Evolutionary conservation across 305 asterid species (phyloP).

Genomic region (Fraxinus sp.): DNA sequence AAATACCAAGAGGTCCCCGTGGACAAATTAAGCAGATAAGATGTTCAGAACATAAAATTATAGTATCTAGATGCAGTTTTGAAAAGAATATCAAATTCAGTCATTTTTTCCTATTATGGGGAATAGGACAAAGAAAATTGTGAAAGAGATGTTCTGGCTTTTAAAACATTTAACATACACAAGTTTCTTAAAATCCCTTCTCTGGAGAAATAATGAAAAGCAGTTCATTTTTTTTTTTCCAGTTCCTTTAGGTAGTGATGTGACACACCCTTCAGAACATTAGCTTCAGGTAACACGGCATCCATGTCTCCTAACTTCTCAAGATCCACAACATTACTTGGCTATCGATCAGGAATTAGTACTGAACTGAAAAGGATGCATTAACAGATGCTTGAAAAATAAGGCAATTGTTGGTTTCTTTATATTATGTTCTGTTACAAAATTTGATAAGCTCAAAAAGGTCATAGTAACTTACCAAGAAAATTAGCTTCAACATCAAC

Average conservation of each 20-base stretch:
- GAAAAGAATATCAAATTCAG: background rate
- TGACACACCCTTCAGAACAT: conserved; percentile 10
- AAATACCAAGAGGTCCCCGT: background rate
- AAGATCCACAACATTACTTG: background rate
- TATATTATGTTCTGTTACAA: background rate
- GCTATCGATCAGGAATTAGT: background rate
- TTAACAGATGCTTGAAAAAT: conserved; percentile 1
- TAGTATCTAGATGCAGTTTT: background rate
- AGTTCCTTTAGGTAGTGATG: conserved; percentile 6
- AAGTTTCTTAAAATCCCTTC: background rate
- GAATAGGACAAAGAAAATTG: background rate
- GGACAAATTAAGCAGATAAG: conserved; percentile 4
- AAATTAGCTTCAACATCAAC: conserved; percentile 97
- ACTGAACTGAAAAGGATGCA: conserved; percentile 12
- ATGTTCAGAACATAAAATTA: background rate
- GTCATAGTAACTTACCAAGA: conserved; percentile 60
- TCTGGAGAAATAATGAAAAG: background rate
- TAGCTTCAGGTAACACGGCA: conserved; percentile 15
- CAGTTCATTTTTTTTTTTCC: background rate
- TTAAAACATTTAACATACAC: background rate
- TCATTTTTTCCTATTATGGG: background rate
- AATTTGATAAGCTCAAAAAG: conserved; percentile 6
- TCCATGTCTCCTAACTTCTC: conserved; percentile 12
- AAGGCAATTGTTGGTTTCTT: conserved; percentile 5
- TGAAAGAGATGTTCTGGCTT: background rate